phyloP scores from a whole-genome alignment of 768 basidiomycete species.

The Auricularia cornea region DNA sequence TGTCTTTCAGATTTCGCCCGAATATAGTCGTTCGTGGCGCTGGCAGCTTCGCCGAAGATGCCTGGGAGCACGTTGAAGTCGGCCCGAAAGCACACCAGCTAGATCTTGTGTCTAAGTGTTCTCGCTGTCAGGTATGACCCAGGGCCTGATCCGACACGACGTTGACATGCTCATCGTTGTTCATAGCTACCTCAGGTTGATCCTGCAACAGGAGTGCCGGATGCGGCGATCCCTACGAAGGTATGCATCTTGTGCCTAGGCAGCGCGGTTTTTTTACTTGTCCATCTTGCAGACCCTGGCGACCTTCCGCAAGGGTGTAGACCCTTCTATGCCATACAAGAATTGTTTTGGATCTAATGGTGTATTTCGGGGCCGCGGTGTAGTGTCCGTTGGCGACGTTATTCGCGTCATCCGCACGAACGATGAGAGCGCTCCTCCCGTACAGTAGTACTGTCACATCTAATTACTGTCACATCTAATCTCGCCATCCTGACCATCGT shows the following conservation, averaged over 20 bases:
- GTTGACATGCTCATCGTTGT: conserved; percentile 1
- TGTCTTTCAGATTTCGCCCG: conserved; percentile 52
- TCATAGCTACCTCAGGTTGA: conserved; percentile 65
- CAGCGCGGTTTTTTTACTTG: neutral
- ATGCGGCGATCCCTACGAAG: conserved; percentile 57
- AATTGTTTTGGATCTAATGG: conserved; percentile 66
- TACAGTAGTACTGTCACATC: neutral
- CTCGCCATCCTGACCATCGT: no score
- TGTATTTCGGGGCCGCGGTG: conserved; percentile 41
- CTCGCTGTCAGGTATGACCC: conserved; percentile 58
- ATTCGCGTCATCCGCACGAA: conserved; percentile 30
- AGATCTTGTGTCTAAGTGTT: conserved; percentile 57
- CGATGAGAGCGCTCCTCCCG: neutral
- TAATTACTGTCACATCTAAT: neutral
- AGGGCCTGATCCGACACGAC: neutral
- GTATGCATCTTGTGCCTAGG: conserved; percentile 1
- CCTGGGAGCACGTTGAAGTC: conserved; percentile 53
- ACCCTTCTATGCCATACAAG: conserved; percentile 38
- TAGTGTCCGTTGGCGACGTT: conserved; percentile 20
- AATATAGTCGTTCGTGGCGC: conserved; percentile 63
- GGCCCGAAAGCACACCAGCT: conserved; percentile 32
- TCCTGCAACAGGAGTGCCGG: conserved; percentile 52
- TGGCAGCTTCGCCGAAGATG: conserved; percentile 62
- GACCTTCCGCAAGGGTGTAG: conserved; percentile 60
- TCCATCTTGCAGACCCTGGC: conserved; percentile 44